These are phyloP conservation scores for Aschersonia sp. DNA, from an alignment of 2,329 filamentous ascomycete species.

Conservation along the genomic window DNA sequence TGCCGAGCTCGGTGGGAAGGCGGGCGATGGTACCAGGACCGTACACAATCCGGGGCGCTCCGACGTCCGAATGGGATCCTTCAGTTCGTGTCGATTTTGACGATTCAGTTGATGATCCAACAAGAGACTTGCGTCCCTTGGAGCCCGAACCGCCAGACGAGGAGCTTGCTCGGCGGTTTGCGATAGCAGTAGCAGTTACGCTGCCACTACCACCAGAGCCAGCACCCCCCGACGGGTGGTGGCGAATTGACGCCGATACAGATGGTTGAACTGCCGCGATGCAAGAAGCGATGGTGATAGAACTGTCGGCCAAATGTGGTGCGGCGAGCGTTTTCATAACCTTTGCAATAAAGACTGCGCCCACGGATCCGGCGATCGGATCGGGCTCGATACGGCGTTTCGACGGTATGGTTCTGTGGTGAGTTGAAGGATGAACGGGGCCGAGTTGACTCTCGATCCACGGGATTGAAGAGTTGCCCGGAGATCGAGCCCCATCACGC, in stretches of 20 bases:
- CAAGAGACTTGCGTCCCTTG: background rate
- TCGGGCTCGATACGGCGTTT: slow-evolving; percentile 3
- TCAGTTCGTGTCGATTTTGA: slow-evolving; percentile 3
- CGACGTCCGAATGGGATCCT: slow-evolving; percentile 1
- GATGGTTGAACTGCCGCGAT: background rate
- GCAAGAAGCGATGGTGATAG: background rate
- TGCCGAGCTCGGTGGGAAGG: slow-evolving; percentile 18
- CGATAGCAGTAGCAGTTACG: background rate
- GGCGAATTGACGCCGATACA: background rate
- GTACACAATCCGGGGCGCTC: slow-evolving; percentile 18
- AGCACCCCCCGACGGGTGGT: background rate
- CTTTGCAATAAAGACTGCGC: background rate
- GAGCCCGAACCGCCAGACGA: slow-evolving; percentile 1
- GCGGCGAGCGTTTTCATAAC: slow-evolving; percentile 2
- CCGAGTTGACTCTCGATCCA: slow-evolving; percentile 6
- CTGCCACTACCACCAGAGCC: slow-evolving; percentile 1
- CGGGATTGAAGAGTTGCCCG: slow-evolving; percentile 3
- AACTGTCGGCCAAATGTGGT: background rate
- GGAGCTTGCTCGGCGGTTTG: background rate
- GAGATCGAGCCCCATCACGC: slow-evolving; percentile 5
- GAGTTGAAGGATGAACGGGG: slow-evolving; percentile 5
- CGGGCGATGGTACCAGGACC: slow-evolving; percentile 17
- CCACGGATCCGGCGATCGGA: background rate
- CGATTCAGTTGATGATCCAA: background rate
- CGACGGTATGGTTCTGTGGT: slow-evolving; percentile 4